phyloP scores from a whole-genome alignment of 495 filamentous ascomycete species.

The Hypoxylon cercidicola region DNA sequence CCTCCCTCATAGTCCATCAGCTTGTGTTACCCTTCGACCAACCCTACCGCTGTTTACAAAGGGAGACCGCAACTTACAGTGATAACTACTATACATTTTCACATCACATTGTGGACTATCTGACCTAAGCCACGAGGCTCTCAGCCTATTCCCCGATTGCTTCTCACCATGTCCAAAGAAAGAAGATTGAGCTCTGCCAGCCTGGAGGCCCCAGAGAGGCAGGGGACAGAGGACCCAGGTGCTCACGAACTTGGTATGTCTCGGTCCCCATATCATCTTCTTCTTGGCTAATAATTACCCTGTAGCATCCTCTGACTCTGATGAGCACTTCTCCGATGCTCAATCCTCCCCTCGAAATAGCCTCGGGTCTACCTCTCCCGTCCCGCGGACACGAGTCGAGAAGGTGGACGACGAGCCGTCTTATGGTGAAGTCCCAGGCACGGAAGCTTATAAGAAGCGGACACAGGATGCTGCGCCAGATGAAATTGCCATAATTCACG shows the following conservation, averaged over 20 bases:
- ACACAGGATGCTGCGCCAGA: constrained; percentile 88
- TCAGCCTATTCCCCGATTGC: constrained; percentile 6
- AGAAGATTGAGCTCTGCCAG: constrained; percentile 46
- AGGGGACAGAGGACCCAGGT: constrained; percentile 78
- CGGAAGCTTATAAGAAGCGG: constrained; percentile 76
- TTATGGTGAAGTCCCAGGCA: constrained; percentile 89
- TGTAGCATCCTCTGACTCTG: constrained; percentile 73
- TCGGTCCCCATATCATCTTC: constrained; percentile 1
- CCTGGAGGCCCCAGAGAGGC: constrained; percentile 72
- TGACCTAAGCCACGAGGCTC: not conserved
- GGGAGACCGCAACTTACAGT: constrained; percentile 9
- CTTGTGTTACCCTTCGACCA: constrained; percentile 33
- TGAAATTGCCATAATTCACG: constrained; percentile 64
- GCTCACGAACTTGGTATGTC: constrained; percentile 82
- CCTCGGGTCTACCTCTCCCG: constrained; percentile 66
- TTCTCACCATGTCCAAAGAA: constrained; percentile 49
- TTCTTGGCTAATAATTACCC: constrained; percentile 22
- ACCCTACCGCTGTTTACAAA: constrained; percentile 17
- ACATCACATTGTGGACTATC: not conserved
- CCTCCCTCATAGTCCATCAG: constrained; percentile 22
- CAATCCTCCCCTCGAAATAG: constrained; percentile 71
- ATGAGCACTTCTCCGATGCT: constrained; percentile 93
- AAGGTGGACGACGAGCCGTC: constrained; percentile 73
- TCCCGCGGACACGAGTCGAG: constrained; percentile 86
- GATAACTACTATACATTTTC: constrained; percentile 13